Percentiles rank a stretch among this genome's conserved stretches.
Conservation (phyloP, 257 asterid species). For the Paulownia fortunei region DNA sequence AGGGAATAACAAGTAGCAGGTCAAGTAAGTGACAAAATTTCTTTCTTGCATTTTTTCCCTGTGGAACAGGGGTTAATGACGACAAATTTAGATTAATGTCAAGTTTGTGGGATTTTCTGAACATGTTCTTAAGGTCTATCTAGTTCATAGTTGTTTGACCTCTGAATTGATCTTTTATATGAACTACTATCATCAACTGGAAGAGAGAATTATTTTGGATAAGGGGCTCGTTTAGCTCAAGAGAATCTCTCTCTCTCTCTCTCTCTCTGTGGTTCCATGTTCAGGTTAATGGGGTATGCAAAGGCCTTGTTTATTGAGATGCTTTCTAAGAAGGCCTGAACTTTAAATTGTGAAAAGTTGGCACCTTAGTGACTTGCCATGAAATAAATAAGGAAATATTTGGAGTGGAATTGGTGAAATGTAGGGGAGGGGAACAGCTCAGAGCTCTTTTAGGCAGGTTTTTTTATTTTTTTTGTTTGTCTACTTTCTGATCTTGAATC, state of each 20-base stretch:
- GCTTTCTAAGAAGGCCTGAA: neutral
- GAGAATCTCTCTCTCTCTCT: neutral
- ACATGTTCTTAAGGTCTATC: neutral
- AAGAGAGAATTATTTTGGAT: too few relatives aligned
- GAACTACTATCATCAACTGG: too few relatives aligned
- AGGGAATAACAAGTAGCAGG: too few relatives aligned
- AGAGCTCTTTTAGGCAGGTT: neutral
- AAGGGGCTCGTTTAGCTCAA: neutral
- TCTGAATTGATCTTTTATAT: too few relatives aligned
- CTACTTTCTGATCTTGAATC: neutral
- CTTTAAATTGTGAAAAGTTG: neutral
- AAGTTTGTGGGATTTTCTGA: neutral
- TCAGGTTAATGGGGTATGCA: neutral
- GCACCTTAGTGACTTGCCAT: neutral
- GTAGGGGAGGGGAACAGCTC: neutral
- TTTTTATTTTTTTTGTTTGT: neutral
- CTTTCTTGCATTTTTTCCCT: too few relatives aligned
- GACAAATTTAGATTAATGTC: neutral
- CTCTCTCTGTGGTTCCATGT: neutral
- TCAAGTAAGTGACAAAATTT: too few relatives aligned
- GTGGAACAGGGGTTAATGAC: neutral
- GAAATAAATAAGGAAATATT: neutral
- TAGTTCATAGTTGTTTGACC: too few relatives aligned
- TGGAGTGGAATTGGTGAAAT: neutral
- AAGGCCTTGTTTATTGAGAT: neutral